phyloP scores from a whole-genome alignment of 768 basidiomycete genomes.

The Tylopilus rubrobrunneus region DNA sequence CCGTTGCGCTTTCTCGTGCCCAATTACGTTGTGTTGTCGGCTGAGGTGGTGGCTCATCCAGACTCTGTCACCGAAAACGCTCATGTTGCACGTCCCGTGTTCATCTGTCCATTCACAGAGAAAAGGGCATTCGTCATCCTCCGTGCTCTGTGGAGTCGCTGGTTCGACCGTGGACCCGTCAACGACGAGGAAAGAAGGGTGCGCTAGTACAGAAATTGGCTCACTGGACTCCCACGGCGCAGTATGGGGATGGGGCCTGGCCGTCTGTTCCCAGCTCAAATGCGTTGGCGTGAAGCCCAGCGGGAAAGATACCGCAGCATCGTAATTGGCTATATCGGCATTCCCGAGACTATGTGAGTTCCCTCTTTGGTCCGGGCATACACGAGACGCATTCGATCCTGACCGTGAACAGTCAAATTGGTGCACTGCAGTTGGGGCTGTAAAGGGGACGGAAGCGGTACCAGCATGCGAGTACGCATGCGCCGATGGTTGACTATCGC shows the following conservation, averaged over 20 bases:
- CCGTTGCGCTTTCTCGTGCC: conserved; percentile 13
- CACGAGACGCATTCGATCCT: neutral
- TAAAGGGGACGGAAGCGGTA: neutral
- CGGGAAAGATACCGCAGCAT: neutral
- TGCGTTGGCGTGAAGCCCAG: neutral
- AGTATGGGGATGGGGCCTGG: neutral
- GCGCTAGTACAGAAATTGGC: neutral
- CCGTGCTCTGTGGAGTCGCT: neutral
- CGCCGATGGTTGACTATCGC: conserved; percentile 1
- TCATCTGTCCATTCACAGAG: conserved; percentile 24
- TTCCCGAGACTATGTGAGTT: neutral
- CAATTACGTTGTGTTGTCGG: conserved; percentile 16
- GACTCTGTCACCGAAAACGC: conserved; percentile 13
- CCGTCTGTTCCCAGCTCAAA: conserved; percentile 10
- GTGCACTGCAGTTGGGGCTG: neutral
- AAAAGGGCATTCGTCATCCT: neutral
- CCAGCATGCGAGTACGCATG: neutral
- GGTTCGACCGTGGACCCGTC: neutral
- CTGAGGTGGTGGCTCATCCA: conserved; percentile 25
- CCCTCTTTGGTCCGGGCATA: neutral
- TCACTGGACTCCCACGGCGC: neutral
- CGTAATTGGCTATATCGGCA: neutral
- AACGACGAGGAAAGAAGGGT: neutral
- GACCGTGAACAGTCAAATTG: neutral
- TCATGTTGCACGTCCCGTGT: conserved; percentile 19